Evolutionary conservation across 495 filamentous ascomycete species (phyloP).

Genomic region (Penicillium waksmanii): DNA sequence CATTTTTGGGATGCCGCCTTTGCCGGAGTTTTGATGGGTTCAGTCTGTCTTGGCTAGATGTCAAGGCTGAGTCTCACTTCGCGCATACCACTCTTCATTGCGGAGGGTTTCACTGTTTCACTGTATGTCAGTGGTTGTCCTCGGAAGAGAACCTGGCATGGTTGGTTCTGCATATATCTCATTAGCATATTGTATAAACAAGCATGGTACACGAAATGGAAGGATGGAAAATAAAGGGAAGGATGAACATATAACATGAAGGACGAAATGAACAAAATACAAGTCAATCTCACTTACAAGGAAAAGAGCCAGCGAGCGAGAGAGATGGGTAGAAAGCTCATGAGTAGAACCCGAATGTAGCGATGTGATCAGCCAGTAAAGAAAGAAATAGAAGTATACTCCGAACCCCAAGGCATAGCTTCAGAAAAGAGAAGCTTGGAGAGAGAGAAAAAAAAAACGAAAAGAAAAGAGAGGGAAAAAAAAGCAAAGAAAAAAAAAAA

Average conservation of each 20-base stretch:
- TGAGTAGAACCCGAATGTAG: too few relatives aligned
- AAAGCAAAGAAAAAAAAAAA: neutral
- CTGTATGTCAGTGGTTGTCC: neutral
- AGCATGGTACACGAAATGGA: neutral
- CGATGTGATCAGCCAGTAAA: neutral
- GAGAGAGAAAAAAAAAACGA: neutral
- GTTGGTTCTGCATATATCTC: neutral
- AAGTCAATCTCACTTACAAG: too few relatives aligned
- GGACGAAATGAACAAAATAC: neutral
- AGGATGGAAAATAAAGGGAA: neutral
- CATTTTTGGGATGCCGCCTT: slow-evolving; percentile 37
- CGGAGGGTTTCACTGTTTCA: neutral
- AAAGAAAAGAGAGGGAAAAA: neutral
- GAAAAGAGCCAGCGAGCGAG: too few relatives aligned
- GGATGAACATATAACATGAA: neutral
- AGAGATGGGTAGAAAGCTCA: too few relatives aligned
- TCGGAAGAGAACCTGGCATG: neutral
- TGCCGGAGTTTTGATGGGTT: slow-evolving; percentile 37
- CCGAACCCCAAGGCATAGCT: neutral
- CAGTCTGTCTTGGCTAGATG: neutral
- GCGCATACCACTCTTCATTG: neutral
- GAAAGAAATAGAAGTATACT: neutral
- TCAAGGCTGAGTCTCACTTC: neutral
- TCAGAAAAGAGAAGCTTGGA: neutral
- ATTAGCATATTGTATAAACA: neutral